A percentile compares a stretch with the other conserved stretches of the same genome.
Evolutionary conservation across 768 basidiomycete genomes (phyloP).

Genomic region (Phylloporus scabripes): DNA sequence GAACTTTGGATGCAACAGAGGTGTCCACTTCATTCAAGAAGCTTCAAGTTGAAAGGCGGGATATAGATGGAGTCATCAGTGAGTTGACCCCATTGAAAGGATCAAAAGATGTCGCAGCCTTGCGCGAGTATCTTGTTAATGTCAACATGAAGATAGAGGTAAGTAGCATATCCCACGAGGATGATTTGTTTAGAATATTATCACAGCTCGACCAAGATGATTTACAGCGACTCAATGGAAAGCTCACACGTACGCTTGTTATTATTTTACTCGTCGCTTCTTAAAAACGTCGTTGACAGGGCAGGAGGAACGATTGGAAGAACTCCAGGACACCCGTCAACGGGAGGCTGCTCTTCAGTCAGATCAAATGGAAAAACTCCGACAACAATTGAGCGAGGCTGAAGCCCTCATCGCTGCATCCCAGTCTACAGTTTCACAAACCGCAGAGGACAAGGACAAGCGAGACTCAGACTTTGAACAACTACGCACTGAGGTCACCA

Average conservation of each 20-base stretch:
- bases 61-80: constrained; percentile 61
- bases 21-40: constrained; percentile 73
- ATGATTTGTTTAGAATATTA: neutral
- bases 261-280: neutral
- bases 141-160: constrained; percentile 68
- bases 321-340: constrained; percentile 77
- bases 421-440: constrained; percentile 41
- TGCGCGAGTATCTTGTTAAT: constrained; percentile 70
- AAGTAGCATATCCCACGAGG: constrained; percentile 16
- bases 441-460: constrained; percentile 45
- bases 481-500: constrained; percentile 60
- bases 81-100: constrained; percentile 69
- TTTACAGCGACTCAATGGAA: constrained; percentile 65
- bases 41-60: constrained; percentile 65
- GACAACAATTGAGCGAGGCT: constrained; percentile 60
- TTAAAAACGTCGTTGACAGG: constrained; percentile 39
- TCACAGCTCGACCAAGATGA: constrained; percentile 68
- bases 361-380: constrained; percentile 66
- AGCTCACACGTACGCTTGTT: constrained; percentile 58
- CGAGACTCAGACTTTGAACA: constrained; percentile 52
- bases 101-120: constrained; percentile 55
- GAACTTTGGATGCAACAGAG: constrained; percentile 40
- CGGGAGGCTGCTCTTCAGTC: constrained; percentile 77
- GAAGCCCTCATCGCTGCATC: constrained; percentile 64
- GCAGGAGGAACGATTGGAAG: constrained; percentile 79